Evolutionary conservation across 192 early-diverging fungal genomes (phyloP), one percentile per base, ranked within the genome.

Genomic region (Coemansia sp.): DNA sequence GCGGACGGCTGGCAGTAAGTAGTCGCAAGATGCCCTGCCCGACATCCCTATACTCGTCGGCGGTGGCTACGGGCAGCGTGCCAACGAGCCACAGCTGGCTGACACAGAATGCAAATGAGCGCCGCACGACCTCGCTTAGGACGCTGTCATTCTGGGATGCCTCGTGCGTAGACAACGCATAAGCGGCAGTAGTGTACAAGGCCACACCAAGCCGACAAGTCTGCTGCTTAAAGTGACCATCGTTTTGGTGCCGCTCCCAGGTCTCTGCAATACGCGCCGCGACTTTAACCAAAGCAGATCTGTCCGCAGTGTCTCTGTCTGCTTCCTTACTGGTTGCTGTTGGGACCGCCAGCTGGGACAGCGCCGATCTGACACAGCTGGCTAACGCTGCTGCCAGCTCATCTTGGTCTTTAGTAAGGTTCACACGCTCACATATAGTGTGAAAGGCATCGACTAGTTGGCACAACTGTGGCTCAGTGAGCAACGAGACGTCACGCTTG

Each of bases 11-110:
- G n/a, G 62, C 69, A 15, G 72, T 67, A 9, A 80, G 63, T 24
- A 80, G 52, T 22, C 78, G 72, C 58, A 80, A 44, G 1, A 70
- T 32, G 1, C 73, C 78, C 69, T 75, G 78, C 29, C 65, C 55
- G 20, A 64, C 62, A n/a, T 43, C 66, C 34, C 59, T 35, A 3
- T 59, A 11, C 50, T 70, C 76, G 7, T 30, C 71, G 9, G 62
- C 16, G 0, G 59, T 18, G 0, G 62, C 59, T 22, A 15, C 35
- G 2, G 64, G 27, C 43, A 62, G n/a, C 29, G 78, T 67, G 32
- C 68, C 77, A 0, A 71, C 69, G n/a, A 71, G 44, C 78, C 78
- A 80, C 32, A 75, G 41, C 15, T 71, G 71, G 7, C 29, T 27
- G 3, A 80, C 61, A 20, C 55, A 80, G 24, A 80, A 69, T 11